Percentiles rank a stretch among this genome's conserved stretches.
These are phyloP conservation scores for Xylariaceae sp. DNA, from an alignment of 2,329 filamentous ascomycete genomes.

Conservation along the genomic window DNA sequence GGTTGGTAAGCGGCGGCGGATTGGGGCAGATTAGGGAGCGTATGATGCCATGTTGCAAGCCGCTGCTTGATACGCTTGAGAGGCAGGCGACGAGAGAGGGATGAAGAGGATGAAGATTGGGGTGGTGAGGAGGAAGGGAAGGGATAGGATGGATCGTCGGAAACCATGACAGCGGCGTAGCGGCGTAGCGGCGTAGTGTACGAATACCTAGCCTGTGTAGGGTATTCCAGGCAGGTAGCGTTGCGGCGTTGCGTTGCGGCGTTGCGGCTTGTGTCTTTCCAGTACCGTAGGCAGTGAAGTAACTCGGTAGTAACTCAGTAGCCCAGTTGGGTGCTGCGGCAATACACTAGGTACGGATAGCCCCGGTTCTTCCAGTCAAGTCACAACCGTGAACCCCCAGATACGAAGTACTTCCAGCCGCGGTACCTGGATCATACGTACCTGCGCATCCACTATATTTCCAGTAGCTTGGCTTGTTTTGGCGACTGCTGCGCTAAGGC, in stretches of 20 bases:
- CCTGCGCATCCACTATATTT: background rate
- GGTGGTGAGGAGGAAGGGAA: constrained; percentile 23
- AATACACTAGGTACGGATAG: background rate
- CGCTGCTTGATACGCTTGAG: constrained; percentile 31
- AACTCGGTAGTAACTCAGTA: background rate
- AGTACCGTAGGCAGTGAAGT: too few relatives aligned
- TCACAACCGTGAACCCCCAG: background rate
- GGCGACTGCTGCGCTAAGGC: background rate
- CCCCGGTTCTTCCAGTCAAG: background rate
- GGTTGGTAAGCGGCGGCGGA: constrained; percentile 9
- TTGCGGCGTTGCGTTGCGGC: too few relatives aligned
- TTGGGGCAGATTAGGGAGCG: constrained; percentile 23
- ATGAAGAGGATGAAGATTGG: constrained; percentile 7
- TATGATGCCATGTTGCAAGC: constrained; percentile 33
- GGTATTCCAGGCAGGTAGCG: too few relatives aligned
- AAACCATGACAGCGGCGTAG: constrained; percentile 16
- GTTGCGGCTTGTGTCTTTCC: too few relatives aligned
- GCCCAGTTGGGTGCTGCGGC: background rate
- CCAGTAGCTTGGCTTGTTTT: background rate
- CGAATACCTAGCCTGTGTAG: constrained; percentile 5
- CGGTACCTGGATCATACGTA: background rate
- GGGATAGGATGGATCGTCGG: constrained; percentile 20
- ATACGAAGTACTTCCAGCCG: too few relatives aligned
- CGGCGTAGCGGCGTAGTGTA: background rate
- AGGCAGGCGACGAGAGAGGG: constrained; percentile 18